Percentiles rank a stretch among this genome's conserved stretches.
These are phyloP conservation scores for Cryptococcus amylolentus DNA, from an alignment of 1,284 basidiomycete species.

Conservation along the genomic window DNA sequence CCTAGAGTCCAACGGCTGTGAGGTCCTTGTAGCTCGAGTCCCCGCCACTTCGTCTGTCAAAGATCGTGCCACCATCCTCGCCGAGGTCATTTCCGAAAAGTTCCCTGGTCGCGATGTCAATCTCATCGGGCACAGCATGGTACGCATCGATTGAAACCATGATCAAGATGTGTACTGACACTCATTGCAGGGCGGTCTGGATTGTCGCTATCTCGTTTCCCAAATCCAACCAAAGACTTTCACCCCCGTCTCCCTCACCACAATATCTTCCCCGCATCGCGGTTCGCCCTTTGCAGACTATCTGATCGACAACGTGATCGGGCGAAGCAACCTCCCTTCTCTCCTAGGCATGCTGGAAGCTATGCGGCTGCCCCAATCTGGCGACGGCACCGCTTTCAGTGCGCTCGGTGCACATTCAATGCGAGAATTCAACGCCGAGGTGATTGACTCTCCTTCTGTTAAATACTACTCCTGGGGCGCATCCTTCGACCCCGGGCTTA, in stretches of 20 bases:
- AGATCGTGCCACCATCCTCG: conserved; percentile 83
- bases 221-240: conserved; percentile 52
- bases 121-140: conserved; percentile 92
- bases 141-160: conserved; percentile 37
- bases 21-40: conserved; percentile 86
- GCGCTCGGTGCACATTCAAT: conserved; percentile 80
- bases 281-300: conserved; percentile 92
- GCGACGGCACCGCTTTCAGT: conserved; percentile 86
- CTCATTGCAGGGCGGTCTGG: conserved; percentile 71
- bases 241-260: conserved; percentile 75
- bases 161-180: not conserved
- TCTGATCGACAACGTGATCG: conserved; percentile 73
- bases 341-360: conserved; percentile 58
- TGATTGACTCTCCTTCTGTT: conserved; percentile 70
- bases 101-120: conserved; percentile 81
- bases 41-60: conserved; percentile 82
- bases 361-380: conserved; percentile 69
- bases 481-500: conserved; percentile 75
- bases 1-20: conserved; percentile 78
- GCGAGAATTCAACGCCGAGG: conserved; percentile 79
- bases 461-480: conserved; percentile 94
- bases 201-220: conserved; percentile 74
- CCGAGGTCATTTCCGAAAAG: conserved; percentile 68
- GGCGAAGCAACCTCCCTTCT: conserved; percentile 54
- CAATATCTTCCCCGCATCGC: conserved; percentile 86